phyloP scores from a whole-genome alignment of 305 asterid species.

The Rubia balearica region DNA sequence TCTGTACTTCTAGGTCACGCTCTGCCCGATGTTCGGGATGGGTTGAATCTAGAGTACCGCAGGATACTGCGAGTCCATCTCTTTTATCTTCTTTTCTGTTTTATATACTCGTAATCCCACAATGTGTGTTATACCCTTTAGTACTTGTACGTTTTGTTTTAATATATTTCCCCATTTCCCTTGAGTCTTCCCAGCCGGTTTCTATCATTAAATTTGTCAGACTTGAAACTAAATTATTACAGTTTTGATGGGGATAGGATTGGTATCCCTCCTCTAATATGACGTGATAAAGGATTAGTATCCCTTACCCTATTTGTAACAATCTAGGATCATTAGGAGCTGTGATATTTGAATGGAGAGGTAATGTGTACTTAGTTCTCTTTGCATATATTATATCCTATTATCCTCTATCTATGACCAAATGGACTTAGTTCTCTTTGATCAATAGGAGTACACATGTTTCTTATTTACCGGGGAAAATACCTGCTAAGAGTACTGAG shows the following conservation, averaged over 20 bases:
- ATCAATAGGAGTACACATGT: no score
- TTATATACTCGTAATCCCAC: background rate
- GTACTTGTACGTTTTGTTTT: background rate
- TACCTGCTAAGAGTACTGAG: no score
- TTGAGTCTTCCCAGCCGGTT: background rate
- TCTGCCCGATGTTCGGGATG: slow-evolving; percentile 82
- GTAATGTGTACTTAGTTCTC: no score
- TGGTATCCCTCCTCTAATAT: background rate
- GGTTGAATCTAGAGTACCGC: slow-evolving; percentile 92
- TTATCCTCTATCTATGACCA: no score
- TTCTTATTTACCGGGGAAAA: no score
- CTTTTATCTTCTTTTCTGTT: background rate
- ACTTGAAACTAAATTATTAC: no score
- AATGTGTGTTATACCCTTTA: background rate
- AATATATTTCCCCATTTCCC: background rate
- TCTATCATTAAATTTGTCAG: background rate
- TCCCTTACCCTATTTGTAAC: no score
- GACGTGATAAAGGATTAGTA: background rate
- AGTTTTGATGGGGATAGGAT: background rate
- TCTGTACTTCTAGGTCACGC: slow-evolving; percentile 91
- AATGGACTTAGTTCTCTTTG: no score
- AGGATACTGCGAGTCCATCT: slow-evolving; percentile 59
- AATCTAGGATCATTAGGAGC: no score
- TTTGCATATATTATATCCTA: no score
- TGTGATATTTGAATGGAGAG: no score